Conservation (phyloP, 140 eudicot genomes). For the Flaveria floridana region DNA sequence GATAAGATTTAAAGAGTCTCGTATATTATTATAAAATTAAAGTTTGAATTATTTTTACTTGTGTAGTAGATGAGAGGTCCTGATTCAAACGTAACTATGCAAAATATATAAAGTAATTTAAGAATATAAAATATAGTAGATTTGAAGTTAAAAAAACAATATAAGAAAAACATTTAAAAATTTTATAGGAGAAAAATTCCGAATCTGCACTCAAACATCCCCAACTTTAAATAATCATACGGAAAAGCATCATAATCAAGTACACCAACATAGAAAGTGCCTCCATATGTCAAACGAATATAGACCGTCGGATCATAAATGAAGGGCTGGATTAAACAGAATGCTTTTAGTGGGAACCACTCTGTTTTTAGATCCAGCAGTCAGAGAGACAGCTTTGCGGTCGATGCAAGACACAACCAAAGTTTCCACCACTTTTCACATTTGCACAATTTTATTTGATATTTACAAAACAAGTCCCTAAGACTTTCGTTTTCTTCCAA, state of each 20-base stretch:
- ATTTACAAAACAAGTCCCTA: slow-evolving; percentile 11
- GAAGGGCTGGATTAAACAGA: not conserved
- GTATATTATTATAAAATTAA: too few relatives aligned
- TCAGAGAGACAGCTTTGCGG: slow-evolving; percentile 27
- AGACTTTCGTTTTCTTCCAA: not conserved
- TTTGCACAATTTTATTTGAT: not conserved
- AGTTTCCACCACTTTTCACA: not conserved
- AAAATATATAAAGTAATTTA: too few relatives aligned
- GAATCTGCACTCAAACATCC: slow-evolving; percentile 22
- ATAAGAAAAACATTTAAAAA: too few relatives aligned
- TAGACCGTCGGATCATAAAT: slow-evolving; percentile 26
- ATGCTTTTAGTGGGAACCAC: slow-evolving; percentile 34
- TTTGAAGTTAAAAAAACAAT: too few relatives aligned
- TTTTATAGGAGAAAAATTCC: slow-evolving; percentile 18
- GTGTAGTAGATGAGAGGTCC: too few relatives aligned
- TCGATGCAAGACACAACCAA: slow-evolving; percentile 27
- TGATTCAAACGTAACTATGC: too few relatives aligned
- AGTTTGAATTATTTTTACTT: too few relatives aligned
- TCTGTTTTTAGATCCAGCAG: slow-evolving; percentile 28
- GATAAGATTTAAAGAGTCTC: too few relatives aligned
- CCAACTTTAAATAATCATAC: not conserved
- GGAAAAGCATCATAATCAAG: not conserved
- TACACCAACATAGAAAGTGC: slow-evolving; percentile 13
- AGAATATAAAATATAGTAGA: too few relatives aligned
- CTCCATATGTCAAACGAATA: not conserved